Conservation (phyloP, 2,329 filamentous ascomycete genomes). For the Botrytis pseudocinerea region DNA sequence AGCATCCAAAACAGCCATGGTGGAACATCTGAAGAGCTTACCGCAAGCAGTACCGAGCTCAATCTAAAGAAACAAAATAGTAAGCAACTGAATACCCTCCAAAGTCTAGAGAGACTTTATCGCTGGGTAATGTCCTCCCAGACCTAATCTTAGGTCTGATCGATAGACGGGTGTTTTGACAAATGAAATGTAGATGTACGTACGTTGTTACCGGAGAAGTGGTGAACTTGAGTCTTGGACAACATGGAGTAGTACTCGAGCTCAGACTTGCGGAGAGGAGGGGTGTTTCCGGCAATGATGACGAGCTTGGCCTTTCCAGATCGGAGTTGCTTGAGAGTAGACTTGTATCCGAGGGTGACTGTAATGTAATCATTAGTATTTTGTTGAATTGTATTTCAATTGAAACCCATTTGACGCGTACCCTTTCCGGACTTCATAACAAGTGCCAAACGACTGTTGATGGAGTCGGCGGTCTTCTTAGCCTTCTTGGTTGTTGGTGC, state of each 20-base stretch:
- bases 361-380: conserved; percentile 29
- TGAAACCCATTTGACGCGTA: conserved; percentile 31
- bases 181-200: conserved; percentile 51
- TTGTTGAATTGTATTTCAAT: background rate
- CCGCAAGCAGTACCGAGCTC: conserved; percentile 97
- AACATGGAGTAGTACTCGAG: conserved; percentile 95
- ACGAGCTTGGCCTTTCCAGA: conserved; percentile 98
- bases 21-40: conserved; percentile 98
- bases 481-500: conserved; percentile 60
- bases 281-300: conserved; percentile 93
- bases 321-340: conserved; percentile 84
- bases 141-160: conserved; percentile 33
- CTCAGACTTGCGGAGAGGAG: conserved; percentile 96
- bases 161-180: conserved; percentile 24
- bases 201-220: conserved; percentile 99
- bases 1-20: conserved; percentile 95
- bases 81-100: conserved; percentile 67
- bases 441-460: conserved; percentile 61
- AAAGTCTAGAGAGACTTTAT: conserved; percentile 87
- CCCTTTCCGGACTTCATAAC: conserved; percentile 67
- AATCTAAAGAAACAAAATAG: conserved; percentile 71
- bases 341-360: conserved; percentile 90
- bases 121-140: conserved; percentile 68
- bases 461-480: conserved; percentile 85
- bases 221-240: conserved; percentile 92